A percentile compares a stretch with the other conserved stretches of the same genome.
Evolutionary conservation across 495 filamentous ascomycete species (phyloP).

Genomic region (Lindgomyces ingoldianus): DNA sequence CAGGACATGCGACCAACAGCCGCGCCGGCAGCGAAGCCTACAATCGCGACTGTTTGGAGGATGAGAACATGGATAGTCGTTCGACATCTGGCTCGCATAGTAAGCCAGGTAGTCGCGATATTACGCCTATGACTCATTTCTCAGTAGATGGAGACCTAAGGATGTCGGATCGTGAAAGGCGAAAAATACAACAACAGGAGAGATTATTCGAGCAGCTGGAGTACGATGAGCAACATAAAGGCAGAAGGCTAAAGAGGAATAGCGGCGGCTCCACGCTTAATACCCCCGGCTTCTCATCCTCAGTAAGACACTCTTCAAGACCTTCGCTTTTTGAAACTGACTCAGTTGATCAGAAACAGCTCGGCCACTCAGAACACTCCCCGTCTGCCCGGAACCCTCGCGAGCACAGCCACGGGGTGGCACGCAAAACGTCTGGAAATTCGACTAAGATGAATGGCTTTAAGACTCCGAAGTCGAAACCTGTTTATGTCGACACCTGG

Average conservation of each 20-base stretch:
- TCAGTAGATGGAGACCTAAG: slow-evolving; percentile 60
- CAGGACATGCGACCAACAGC: slow-evolving; percentile 70
- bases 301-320: slow-evolving; percentile 31
- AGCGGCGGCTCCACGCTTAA: slow-evolving; percentile 57
- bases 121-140: slow-evolving; percentile 66
- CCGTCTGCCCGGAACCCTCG: slow-evolving; percentile 23
- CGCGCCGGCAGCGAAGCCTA: slow-evolving; percentile 72
- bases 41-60: slow-evolving; percentile 48
- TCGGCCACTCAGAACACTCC: slow-evolving; percentile 37
- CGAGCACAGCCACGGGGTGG: slow-evolving; percentile 20
- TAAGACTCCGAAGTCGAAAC: slow-evolving; percentile 14
- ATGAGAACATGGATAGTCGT: slow-evolving; percentile 59
- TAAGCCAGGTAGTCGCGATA: slow-evolving; percentile 77
- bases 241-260: slow-evolving; percentile 61
- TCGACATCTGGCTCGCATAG: slow-evolving; percentile 70
- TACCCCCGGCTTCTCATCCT: slow-evolving; percentile 42
- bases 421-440: slow-evolving; percentile 29
- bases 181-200: slow-evolving; percentile 83
- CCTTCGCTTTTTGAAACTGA: slow-evolving; percentile 22
- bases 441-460: slow-evolving; percentile 21
- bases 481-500: slow-evolving; percentile 32
- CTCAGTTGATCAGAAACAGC: slow-evolving; percentile 36
- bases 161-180: slow-evolving; percentile 80
- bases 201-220: slow-evolving; percentile 70
- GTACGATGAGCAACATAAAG: slow-evolving; percentile 55